These are phyloP conservation scores for Oryza punctata DNA, from an alignment of 176 grass and related monocot genomes.

Conservation along the genomic window DNA sequence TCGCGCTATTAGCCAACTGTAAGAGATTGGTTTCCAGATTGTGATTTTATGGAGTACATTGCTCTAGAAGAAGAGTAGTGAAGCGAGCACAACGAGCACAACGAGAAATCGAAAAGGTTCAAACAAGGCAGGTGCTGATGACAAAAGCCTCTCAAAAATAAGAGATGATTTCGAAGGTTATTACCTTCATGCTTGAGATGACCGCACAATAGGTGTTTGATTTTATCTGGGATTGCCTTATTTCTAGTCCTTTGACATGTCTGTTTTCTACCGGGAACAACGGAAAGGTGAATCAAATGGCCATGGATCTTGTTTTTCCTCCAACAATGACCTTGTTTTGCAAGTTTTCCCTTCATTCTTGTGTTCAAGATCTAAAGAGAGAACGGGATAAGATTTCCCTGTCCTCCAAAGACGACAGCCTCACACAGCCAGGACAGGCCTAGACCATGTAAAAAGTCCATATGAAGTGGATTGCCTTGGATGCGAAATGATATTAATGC, in stretches of 20 bases:
- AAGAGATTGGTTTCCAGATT: neutral
- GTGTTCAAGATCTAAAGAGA: slow-evolving; percentile 46
- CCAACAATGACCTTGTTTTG: slow-evolving; percentile 32
- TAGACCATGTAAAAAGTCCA: slow-evolving; percentile 38
- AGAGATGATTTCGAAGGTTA: neutral
- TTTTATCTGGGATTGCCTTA: slow-evolving; percentile 7
- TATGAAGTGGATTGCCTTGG: slow-evolving; percentile 21
- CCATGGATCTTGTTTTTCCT: slow-evolving; percentile 31
- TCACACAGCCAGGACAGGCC: neutral
- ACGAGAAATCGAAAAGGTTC: neutral
- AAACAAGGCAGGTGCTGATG: neutral
- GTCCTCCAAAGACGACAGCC: slow-evolving; percentile 42
- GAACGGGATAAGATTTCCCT: slow-evolving; percentile 52
- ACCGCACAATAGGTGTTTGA: neutral
- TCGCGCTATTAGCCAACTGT: neutral
- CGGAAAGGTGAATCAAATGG: slow-evolving; percentile 32
- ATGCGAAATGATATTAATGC: slow-evolving; percentile 39
- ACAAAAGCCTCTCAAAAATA: neutral
- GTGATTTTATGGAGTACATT: neutral
- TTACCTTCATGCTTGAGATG: slow-evolving; percentile 32
- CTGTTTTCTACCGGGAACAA: slow-evolving; percentile 10
- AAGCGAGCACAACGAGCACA: neutral
- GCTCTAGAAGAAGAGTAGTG: neutral
- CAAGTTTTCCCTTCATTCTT: slow-evolving; percentile 1
- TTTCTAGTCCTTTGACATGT: slow-evolving; percentile 28